phyloP scores from a whole-genome alignment of 805 yeast genomes.

The Kregervanrija pseudodelftensis region DNA sequence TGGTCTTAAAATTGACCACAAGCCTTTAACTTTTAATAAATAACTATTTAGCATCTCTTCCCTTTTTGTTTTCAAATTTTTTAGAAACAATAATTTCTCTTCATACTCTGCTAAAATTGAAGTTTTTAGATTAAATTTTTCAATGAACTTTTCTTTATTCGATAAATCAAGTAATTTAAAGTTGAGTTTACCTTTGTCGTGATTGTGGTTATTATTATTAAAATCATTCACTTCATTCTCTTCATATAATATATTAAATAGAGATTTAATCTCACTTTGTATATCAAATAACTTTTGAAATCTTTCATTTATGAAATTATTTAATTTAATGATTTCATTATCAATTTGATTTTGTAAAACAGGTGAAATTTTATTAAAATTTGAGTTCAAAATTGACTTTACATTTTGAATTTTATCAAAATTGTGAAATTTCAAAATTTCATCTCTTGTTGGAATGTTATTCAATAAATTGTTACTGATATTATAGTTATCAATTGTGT shows the following conservation, averaged over 20 bases:
- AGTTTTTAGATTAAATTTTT: slow-evolving; percentile 19
- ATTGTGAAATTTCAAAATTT: slow-evolving; percentile 6
- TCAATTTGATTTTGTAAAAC: slow-evolving; percentile 18
- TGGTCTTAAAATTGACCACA: slow-evolving; percentile 41
- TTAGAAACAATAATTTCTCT: slow-evolving; percentile 15
- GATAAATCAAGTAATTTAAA: slow-evolving; percentile 1
- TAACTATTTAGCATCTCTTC: slow-evolving; percentile 30
- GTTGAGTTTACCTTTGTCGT: neutral
- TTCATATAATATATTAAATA: slow-evolving; percentile 1
- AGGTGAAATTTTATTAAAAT: slow-evolving; percentile 23
- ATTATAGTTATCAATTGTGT: slow-evolving; percentile 16
- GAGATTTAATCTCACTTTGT: neutral
- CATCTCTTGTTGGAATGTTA: slow-evolving; percentile 22
- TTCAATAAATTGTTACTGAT: slow-evolving; percentile 10
- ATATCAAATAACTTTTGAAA: slow-evolving; percentile 1
- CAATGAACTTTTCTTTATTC: slow-evolving; percentile 13
- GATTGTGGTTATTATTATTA: slow-evolving; percentile 2
- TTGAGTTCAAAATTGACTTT: slow-evolving; percentile 20
- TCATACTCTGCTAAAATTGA: slow-evolving; percentile 11
- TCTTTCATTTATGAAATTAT: slow-evolving; percentile 9
- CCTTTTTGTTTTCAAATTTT: slow-evolving; percentile 29
- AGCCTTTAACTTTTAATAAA: slow-evolving; percentile 27
- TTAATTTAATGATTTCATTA: slow-evolving; percentile 22
- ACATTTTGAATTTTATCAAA: slow-evolving; percentile 12
- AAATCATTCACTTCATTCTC: slow-evolving; percentile 3